Evolutionary conservation across 2,329 filamentous ascomycete species (phyloP).

Genomic region (Amesomyces nigricolor): DNA sequence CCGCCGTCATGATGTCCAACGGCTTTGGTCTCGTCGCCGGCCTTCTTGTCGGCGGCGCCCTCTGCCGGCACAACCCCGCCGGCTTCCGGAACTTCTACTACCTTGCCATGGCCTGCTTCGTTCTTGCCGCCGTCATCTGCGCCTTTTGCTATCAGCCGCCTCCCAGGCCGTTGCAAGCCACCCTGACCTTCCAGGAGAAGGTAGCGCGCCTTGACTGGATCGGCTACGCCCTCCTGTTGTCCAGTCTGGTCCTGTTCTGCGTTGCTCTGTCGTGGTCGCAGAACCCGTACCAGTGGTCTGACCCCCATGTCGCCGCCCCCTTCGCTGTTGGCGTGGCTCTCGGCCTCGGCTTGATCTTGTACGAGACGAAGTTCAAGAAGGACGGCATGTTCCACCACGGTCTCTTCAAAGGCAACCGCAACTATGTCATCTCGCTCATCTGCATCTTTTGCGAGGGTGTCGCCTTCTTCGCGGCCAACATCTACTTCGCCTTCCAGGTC

Average conservation of each 20-base stretch:
- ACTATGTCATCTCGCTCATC: conserved; percentile 33
- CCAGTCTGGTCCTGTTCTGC: conserved; percentile 36
- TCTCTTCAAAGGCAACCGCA: conserved; percentile 33
- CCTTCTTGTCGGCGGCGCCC: conserved; percentile 32
- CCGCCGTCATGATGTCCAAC: conserved; percentile 30
- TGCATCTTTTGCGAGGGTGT: conserved; percentile 36
- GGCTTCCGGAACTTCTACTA: conserved; percentile 37
- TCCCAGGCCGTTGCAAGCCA: conserved; percentile 25
- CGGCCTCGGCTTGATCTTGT: conserved; percentile 27
- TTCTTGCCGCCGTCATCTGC: conserved; percentile 27
- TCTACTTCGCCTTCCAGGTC: conserved; percentile 38
- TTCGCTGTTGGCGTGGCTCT: conserved; percentile 33
- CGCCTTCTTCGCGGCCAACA: conserved; percentile 37
- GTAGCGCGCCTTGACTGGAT: conserved; percentile 36
- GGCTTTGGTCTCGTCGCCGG: conserved; percentile 30
- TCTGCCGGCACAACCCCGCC: conserved; percentile 28
- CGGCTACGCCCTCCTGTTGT: conserved; percentile 33
- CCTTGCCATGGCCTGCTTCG: conserved; percentile 30
- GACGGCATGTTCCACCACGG: conserved; percentile 40
- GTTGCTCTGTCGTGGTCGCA: conserved; percentile 35
- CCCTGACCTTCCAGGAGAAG: conserved; percentile 30
- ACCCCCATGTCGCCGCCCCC: conserved; percentile 33
- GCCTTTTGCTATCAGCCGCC: conserved; percentile 34
- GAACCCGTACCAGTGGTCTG: conserved; percentile 36
- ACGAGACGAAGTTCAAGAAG: conserved; percentile 33